Base-by-base conservation (phyloP, 176 grass and related monocot genomes). In the Aegilops sharonensis region DNA sequence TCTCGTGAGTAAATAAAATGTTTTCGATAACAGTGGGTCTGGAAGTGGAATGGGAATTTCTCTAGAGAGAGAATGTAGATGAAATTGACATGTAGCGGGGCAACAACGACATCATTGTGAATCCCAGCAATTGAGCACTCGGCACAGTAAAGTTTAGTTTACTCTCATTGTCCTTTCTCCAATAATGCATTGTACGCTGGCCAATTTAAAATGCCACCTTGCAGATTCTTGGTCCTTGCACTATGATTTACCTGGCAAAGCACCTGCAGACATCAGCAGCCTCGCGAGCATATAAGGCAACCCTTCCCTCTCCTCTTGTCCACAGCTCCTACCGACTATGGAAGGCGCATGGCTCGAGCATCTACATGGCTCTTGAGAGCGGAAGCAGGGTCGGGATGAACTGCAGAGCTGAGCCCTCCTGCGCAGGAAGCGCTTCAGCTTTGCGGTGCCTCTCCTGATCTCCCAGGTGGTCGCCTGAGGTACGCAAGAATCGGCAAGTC, bases 401-500 rank as follows among this genome's bases (percentile, higher is more conserved):
- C 39, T 61, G 29, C 42, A 62, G 70, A 68, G 40, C 70, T 68
- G 77, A 85, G 63, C 77, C 56, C 77, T 85, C 42, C 78, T 52
- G 70, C 64, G 64, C 39, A 50, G 75, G 75, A 80, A 84, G 59
- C n/a, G 34, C 39, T 34, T 79, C 67, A 77, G 69, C 61, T 85
- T 68, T 35, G 20, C 52, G 81, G 48, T 88, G 69, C 85, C 69
- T 88, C 31, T 81, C n/a, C 50, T 91, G 85, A 74, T 11, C 70
- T 69, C 73, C 21, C 13, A 81, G 81, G 85, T 71, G 75, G 81
- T 87, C 23, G 21, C 40, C 48, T 81, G 81, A 85, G 89, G 89
- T 83, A 88, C 0, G 39, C 76, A 80, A n/a, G 80, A 85, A 88
- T 71, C 81, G 89, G 89, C 89, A 91, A 88, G 85, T 88, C 89